These are phyloP conservation scores for Heliosperma pusillum DNA, from an alignment of 148 eudicot genomes.

Conservation along the genomic window DNA sequence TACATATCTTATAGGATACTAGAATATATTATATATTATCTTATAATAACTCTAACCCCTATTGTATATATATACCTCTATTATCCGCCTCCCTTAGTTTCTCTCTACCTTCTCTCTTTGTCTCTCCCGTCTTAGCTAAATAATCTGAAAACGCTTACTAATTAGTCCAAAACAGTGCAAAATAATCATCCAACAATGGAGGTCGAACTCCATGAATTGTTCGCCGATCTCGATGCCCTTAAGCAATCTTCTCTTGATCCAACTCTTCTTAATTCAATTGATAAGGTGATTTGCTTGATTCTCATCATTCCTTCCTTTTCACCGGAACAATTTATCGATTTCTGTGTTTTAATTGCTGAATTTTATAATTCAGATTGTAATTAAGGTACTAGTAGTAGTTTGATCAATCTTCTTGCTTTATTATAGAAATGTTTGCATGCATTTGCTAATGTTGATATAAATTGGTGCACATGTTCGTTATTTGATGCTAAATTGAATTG, in stretches of 20 bases:
- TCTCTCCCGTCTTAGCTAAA: no score
- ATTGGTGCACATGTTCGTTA: background rate
- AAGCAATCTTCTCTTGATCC: constrained; percentile 50
- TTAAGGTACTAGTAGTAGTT: background rate
- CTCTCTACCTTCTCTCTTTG: no score
- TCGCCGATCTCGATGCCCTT: constrained; percentile 48
- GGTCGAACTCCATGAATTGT: constrained; percentile 46
- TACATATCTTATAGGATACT: no score
- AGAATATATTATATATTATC: no score
- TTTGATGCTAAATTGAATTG: background rate
- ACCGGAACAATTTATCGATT: background rate
- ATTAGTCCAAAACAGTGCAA: background rate
- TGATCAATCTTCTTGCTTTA: background rate
- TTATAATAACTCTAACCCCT: no score
- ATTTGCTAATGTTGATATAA: constrained; percentile 4
- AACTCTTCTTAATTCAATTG: constrained; percentile 44
- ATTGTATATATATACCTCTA: no score
- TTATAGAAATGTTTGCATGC: background rate
- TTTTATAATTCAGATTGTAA: background rate
- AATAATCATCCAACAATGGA: constrained; percentile 40
- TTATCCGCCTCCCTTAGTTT: no score
- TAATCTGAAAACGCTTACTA: no score
- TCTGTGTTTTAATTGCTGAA: background rate
- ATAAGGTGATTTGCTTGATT: constrained; percentile 32
- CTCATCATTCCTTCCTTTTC: background rate